Evolutionary conservation across 441 rosid species (phyloP).

Genomic region (Adansonia madagascariensis): DNA sequence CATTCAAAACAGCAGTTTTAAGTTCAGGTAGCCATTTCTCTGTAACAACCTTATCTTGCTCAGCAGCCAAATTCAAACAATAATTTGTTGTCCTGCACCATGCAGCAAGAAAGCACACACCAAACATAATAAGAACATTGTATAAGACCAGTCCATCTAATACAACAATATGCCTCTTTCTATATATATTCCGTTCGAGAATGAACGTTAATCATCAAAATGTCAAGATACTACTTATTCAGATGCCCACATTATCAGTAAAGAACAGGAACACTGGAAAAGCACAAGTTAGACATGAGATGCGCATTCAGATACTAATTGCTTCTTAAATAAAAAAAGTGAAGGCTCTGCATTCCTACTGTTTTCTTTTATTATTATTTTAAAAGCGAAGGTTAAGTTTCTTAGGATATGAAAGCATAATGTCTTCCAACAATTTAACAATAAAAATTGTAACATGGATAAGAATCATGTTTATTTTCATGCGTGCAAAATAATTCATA

Average conservation of each 20-base stretch:
- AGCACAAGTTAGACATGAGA: neutral
- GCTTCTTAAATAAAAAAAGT: slow-evolving; percentile 11
- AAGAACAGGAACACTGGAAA: neutral
- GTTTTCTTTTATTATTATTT: too few species aligned
- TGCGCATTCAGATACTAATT: neutral
- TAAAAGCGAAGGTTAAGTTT: neutral
- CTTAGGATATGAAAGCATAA: neutral
- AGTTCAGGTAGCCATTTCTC: slow-evolving; percentile 95
- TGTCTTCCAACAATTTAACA: neutral
- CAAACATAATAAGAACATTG: neutral
- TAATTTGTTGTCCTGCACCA: slow-evolving; percentile 73
- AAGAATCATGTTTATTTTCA: neutral
- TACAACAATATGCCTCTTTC: neutral
- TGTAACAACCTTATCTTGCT: slow-evolving; percentile 75
- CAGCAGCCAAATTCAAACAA: slow-evolving; percentile 78
- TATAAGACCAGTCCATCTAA: neutral
- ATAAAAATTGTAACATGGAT: neutral
- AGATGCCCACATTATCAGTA: neutral
- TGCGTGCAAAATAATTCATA: neutral
- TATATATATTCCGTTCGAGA: neutral
- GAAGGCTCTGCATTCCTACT: neutral
- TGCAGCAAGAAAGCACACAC: slow-evolving; percentile 24
- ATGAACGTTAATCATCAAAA: slow-evolving; percentile 5
- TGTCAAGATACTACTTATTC: neutral
- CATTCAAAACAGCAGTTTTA: slow-evolving; percentile 60